A percentile compares a stretch with the other conserved stretches of the same genome.
phyloP scores from a whole-genome alignment of 805 yeast genomes.

The Diddensiella transvaalensis region DNA sequence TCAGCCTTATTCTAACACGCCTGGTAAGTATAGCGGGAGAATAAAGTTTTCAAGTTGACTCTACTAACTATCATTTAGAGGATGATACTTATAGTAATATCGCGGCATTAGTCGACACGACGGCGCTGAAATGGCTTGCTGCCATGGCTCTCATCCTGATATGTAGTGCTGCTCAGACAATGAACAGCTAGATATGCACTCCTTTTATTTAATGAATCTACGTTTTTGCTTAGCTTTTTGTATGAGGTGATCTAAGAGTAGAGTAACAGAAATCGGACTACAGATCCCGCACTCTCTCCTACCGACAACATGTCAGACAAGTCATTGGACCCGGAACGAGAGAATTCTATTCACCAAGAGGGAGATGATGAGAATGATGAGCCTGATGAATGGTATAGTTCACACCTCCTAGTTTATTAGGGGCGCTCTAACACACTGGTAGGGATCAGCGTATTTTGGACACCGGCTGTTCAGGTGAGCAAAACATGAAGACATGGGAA shows the following conservation, averaged over 20 bases:
- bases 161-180: constrained; percentile 18
- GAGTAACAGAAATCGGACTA: no score
- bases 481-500: background rate
- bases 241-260: no score
- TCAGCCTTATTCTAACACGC: constrained; percentile 35
- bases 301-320: no score
- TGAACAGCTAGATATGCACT: constrained; percentile 2
- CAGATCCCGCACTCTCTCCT: no score
- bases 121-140: constrained; percentile 20
- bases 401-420: background rate
- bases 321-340: no score
- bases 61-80: background rate
- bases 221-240: no score
- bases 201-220: background rate
- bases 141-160: constrained; percentile 18
- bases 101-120: constrained; percentile 15
- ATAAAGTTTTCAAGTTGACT: background rate
- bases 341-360: no score
- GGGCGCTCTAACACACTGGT: background rate
- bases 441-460: constrained; percentile 69
- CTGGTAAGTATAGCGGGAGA: constrained; percentile 15
- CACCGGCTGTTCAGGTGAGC: constrained; percentile 68
- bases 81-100: constrained; percentile 22
- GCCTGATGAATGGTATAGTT: constrained; percentile 63
- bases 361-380: constrained; percentile 46